Percentiles rank a stretch among this genome's conserved stretches.
These are phyloP conservation scores for Polychaeton citri DNA, from an alignment of 2,329 filamentous ascomycete genomes.

Conservation along the genomic window DNA sequence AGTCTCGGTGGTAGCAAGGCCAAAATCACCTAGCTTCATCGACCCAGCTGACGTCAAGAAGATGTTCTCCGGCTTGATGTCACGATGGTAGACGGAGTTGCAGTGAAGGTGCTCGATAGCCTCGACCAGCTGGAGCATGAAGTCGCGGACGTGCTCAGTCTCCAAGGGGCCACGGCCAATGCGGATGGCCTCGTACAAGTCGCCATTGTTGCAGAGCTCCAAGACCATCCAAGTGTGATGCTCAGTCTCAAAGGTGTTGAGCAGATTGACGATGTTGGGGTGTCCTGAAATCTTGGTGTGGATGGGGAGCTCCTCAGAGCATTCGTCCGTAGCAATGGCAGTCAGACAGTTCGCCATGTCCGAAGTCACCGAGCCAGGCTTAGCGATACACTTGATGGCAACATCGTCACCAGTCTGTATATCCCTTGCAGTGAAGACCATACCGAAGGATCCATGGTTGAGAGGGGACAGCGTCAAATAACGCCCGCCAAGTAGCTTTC, in stretches of 20 bases:
- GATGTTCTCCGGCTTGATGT: constrained; percentile 99
- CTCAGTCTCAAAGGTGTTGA: constrained; percentile 84
- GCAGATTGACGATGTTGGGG: constrained; percentile 83
- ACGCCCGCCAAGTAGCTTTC: constrained; percentile 72
- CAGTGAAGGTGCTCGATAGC: constrained; percentile 83
- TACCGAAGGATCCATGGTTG: constrained; percentile 97
- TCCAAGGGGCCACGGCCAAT: constrained; percentile 75
- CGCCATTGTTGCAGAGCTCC: constrained; percentile 89
- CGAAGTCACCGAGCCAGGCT: constrained; percentile 46
- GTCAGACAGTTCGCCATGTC: constrained; percentile 39
- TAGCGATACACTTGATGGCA: constrained; percentile 93
- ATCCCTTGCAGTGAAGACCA: constrained; percentile 91
- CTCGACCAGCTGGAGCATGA: constrained; percentile 89
- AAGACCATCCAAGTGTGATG: constrained; percentile 84
- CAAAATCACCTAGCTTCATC: constrained; percentile 96
- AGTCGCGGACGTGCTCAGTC: constrained; percentile 91
- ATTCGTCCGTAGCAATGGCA: constrained; percentile 65
- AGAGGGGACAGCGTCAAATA: constrained; percentile 86
- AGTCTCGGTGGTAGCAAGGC: constrained; percentile 73
- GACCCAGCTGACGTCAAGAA: constrained; percentile 75
- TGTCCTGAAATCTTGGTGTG: constrained; percentile 70
- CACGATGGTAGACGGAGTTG: constrained; percentile 86
- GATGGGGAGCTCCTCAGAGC: constrained; percentile 66
- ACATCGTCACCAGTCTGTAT: constrained; percentile 63
- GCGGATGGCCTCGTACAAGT: constrained; percentile 94